A percentile compares a stretch with the other conserved stretches of the same genome.
Conservation (phyloP, 495 filamentous ascomycete species). For the Aspergillus steynii region DNA sequence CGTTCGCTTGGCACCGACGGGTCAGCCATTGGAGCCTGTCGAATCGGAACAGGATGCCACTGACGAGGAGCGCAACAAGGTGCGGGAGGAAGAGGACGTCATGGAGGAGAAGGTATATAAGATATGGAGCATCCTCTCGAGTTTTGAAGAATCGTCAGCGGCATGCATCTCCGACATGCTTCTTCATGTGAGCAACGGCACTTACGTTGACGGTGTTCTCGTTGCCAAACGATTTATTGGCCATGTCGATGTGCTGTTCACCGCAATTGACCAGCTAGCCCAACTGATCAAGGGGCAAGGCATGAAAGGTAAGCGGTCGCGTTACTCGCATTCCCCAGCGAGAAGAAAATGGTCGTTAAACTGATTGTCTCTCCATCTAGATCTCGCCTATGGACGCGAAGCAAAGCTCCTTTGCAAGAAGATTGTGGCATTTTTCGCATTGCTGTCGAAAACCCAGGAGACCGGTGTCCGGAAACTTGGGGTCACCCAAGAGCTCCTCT, state of each 20-base stretch:
- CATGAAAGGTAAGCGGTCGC: slow-evolving; percentile 64
- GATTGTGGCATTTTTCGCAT: slow-evolving; percentile 94
- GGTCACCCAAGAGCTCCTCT: slow-evolving; percentile 94
- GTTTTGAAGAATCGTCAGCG: slow-evolving; percentile 96
- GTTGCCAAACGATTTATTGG: slow-evolving; percentile 97
- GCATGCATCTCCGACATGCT: slow-evolving; percentile 99
- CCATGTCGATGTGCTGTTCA: slow-evolving; percentile 92
- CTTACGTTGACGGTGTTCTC: slow-evolving; percentile 91
- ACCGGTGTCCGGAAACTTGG: slow-evolving; percentile 83
- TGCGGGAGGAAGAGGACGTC: slow-evolving; percentile 82
- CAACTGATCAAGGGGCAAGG: slow-evolving; percentile 64
- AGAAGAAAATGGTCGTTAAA: slow-evolving; percentile 2
- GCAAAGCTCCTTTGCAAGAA: slow-evolving; percentile 99
- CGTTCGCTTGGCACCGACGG: slow-evolving; percentile 72
- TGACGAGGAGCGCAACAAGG: slow-evolving; percentile 69
- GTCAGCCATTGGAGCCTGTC: slow-evolving; percentile 49
- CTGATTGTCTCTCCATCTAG: slow-evolving; percentile 46
- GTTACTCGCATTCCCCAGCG: neutral
- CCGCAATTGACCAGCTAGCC: slow-evolving; percentile 83
- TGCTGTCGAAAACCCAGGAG: slow-evolving; percentile 92
- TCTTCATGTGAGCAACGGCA: slow-evolving; percentile 96
- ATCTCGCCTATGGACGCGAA: slow-evolving; percentile 87
- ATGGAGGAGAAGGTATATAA: slow-evolving; percentile 98
- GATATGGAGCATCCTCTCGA: slow-evolving; percentile 97
- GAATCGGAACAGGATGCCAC: slow-evolving; percentile 62